Conservation (phyloP, 106 monocot genomes). For the Dioscorea zingiberensis region DNA sequence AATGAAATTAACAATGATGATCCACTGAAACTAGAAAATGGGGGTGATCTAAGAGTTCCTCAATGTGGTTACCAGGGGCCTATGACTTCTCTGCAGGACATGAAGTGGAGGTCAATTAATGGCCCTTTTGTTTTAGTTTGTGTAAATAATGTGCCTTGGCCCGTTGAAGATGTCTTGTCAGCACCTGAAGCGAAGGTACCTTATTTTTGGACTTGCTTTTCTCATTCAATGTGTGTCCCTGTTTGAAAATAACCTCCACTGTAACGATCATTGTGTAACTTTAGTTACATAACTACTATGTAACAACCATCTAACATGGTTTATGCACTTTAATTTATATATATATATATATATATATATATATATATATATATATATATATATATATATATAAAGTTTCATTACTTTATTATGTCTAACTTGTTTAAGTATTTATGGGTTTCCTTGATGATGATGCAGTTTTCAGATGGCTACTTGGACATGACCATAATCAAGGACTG, state of each 20-base stretch:
- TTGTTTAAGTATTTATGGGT: slow-evolving; percentile 3
- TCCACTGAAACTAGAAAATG: neutral
- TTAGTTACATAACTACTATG: too few species aligned
- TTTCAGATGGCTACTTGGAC: slow-evolving; percentile 92
- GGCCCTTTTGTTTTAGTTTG: slow-evolving; percentile 74
- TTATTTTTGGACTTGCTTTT: too few species aligned
- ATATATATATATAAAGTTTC: too few species aligned
- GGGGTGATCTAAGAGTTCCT: neutral
- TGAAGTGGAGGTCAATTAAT: slow-evolving; percentile 63
- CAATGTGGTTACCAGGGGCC: slow-evolving; percentile 58
- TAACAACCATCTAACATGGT: too few species aligned
- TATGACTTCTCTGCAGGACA: slow-evolving; percentile 20
- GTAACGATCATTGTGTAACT: too few species aligned
- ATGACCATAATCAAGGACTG: slow-evolving; percentile 62
- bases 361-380: too few species aligned
- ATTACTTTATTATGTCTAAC: neutral
- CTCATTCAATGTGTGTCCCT: too few species aligned
- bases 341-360: too few species aligned
- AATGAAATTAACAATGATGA: neutral
- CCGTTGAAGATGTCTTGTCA: slow-evolving; percentile 41
- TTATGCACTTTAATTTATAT: too few species aligned
- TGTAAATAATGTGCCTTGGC: slow-evolving; percentile 78
- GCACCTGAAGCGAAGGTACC: slow-evolving; percentile 87
- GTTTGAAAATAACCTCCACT: too few species aligned
- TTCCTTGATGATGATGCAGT: slow-evolving; percentile 27